A percentile compares a stretch with the other conserved stretches of the same genome.
These are phyloP conservation scores for Pseudocercospora fijiensis DNA, from an alignment of 2,329 filamentous ascomycete species.

Conservation along the genomic window DNA sequence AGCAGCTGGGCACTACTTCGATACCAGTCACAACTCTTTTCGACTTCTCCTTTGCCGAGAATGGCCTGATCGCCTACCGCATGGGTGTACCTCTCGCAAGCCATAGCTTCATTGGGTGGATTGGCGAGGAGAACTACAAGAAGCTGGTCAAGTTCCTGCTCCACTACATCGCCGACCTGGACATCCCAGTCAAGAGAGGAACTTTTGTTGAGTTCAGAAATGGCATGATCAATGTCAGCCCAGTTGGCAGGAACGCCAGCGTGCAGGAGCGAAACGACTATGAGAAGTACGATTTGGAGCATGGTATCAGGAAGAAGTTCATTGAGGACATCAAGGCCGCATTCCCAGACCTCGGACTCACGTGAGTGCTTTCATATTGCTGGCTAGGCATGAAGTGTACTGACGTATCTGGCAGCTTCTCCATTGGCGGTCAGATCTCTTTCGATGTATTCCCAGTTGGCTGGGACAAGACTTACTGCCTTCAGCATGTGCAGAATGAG, in stretches of 20 bases:
- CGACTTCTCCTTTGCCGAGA: conserved; percentile 97
- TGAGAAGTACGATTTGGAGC: conserved; percentile 73
- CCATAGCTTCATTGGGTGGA: conserved; percentile 85
- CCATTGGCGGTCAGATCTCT: conserved; percentile 94
- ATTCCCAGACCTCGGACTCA: conserved; percentile 81
- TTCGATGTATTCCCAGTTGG: conserved; percentile 96
- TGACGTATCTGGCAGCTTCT: conserved; percentile 59
- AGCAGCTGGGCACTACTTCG: conserved; percentile 75
- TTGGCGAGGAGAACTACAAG: conserved; percentile 86
- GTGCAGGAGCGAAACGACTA: conserved; percentile 78
- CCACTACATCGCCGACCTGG: conserved; percentile 80
- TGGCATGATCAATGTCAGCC: conserved; percentile 85
- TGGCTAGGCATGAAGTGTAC: background rate
- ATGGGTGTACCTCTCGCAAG: conserved; percentile 72
- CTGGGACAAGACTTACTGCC: conserved; percentile 99
- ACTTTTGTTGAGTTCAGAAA: conserved; percentile 88
- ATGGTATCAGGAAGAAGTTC: conserved; percentile 74
- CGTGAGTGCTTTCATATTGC: conserved; percentile 55
- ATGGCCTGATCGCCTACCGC: conserved; percentile 88
- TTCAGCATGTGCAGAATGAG: conserved; percentile 81
- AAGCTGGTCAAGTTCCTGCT: conserved; percentile 72
- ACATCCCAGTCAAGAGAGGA: conserved; percentile 78
- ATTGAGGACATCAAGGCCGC: conserved; percentile 73
- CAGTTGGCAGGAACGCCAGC: conserved; percentile 82
- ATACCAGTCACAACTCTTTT: conserved; percentile 79